phyloP scores from a whole-genome alignment of 2,329 filamentous ascomycete species.

The Arthrobotrys musiformis region DNA sequence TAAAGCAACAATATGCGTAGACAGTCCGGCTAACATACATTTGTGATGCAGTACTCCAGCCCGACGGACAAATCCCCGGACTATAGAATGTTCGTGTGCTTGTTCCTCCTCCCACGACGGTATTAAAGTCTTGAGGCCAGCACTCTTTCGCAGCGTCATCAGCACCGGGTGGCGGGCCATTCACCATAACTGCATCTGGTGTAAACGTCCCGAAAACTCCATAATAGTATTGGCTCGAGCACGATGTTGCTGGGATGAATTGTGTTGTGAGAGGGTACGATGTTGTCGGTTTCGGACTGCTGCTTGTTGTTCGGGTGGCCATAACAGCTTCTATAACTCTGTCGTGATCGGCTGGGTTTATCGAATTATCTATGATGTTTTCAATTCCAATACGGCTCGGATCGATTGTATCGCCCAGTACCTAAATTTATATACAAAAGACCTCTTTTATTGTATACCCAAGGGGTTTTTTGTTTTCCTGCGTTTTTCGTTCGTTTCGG shows the following conservation, averaged over 20 bases:
- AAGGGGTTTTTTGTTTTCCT: too few species aligned
- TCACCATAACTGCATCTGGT: conserved; percentile 5
- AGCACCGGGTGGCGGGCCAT: conserved; percentile 18
- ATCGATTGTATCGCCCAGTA: too few species aligned
- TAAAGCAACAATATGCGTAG: conserved; percentile 42
- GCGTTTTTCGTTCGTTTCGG: too few species aligned
- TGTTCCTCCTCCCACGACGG: background rate
- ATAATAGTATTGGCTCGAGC: conserved; percentile 20
- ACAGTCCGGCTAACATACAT: conserved; percentile 42
- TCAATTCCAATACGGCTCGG: background rate
- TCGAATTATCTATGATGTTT: too few species aligned
- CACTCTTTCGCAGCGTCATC: background rate
- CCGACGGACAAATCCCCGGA: conserved; percentile 37
- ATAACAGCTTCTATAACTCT: too few species aligned
- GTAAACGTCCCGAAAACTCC: background rate
- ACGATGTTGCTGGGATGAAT: conserved; percentile 30
- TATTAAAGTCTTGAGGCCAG: conserved; percentile 25
- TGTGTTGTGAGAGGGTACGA: conserved; percentile 47
- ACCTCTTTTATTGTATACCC: too few species aligned
- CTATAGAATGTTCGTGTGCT: conserved; percentile 23
- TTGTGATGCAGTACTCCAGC: conserved; percentile 27
- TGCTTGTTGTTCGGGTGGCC: conserved; percentile 2
- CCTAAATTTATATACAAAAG: too few species aligned
- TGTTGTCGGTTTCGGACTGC: conserved; percentile 16
- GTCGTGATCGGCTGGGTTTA: too few species aligned